Evolutionary conservation across 2,329 filamentous ascomycete species (phyloP).

Genomic region (Aspergillus fijiensis): DNA sequence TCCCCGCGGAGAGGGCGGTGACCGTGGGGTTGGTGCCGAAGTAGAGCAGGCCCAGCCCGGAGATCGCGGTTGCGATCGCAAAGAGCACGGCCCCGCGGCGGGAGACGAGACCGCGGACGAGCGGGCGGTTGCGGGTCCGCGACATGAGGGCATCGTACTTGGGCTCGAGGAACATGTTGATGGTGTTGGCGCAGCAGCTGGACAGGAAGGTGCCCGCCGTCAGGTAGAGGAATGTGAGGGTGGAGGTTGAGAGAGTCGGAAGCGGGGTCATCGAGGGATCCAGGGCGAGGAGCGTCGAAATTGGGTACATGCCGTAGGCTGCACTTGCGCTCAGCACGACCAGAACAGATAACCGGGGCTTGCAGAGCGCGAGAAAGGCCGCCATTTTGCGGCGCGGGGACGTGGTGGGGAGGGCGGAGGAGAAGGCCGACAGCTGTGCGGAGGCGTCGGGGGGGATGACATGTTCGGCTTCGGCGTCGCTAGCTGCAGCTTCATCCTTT

Average conservation of each 20-base stretch:
- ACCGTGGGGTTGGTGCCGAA: conserved; percentile 93
- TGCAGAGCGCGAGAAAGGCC: conserved; percentile 86
- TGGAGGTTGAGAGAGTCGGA: conserved; percentile 67
- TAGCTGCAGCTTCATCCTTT: conserved; percentile 31
- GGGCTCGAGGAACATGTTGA: conserved; percentile 97
- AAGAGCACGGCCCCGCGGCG: conserved; percentile 72
- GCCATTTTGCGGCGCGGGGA: conserved; percentile 68
- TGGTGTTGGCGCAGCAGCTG: conserved; percentile 84
- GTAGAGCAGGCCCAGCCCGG: conserved; percentile 73
- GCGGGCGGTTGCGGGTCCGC: conserved; percentile 83
- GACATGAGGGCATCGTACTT: conserved; percentile 89
- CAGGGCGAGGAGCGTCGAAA: conserved; percentile 80
- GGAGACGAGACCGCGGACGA: conserved; percentile 78
- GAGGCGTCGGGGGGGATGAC: conserved; percentile 60
- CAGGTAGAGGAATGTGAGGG: conserved; percentile 87
- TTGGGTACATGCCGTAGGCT: conserved; percentile 88
- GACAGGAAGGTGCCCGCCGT: conserved; percentile 85
- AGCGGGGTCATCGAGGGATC: conserved; percentile 64
- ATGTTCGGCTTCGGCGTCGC: conserved; percentile 27
- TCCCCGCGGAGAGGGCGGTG: conserved; percentile 76
- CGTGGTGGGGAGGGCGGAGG: conserved; percentile 55
- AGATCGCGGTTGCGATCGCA: conserved; percentile 67
- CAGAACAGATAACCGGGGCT: conserved; percentile 87
- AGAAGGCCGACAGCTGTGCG: conserved; percentile 58
- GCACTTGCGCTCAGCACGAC: conserved; percentile 89